A percentile compares a stretch with the other conserved stretches of the same genome.
These are phyloP conservation scores for Jacaranda copaia DNA, from an alignment of 257 asterid species.

Conservation along the genomic window DNA sequence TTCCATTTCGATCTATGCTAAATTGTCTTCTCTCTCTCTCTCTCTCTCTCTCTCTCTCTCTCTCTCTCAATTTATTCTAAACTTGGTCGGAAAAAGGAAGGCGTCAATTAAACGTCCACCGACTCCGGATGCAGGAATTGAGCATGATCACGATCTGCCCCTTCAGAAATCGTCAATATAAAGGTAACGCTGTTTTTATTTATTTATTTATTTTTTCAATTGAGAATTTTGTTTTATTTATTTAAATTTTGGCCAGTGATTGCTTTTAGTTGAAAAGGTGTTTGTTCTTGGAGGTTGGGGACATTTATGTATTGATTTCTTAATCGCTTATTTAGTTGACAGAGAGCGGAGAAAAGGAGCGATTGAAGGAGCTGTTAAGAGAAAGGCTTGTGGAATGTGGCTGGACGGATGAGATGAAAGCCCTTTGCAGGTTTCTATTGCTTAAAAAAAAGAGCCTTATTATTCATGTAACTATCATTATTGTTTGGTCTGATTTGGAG, in stretches of 20 bases:
- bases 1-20: background rate
- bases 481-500: background rate
- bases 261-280: background rate
- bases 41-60: background rate
- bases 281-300: background rate
- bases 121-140: constrained; percentile 65
- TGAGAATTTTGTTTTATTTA: background rate
- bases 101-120: constrained; percentile 74
- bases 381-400: constrained; percentile 77
- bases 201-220: background rate
- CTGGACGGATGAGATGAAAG: constrained; percentile 73
- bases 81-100: constrained; percentile 48
- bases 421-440: constrained; percentile 61
- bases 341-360: constrained; percentile 68
- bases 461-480: background rate
- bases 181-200: constrained; percentile 47
- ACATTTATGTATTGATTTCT: constrained; percentile 1
- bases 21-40: background rate
- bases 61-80: background rate
- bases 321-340: constrained; percentile 42
- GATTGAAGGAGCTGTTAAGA: constrained; percentile 67
- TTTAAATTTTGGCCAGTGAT: background rate
- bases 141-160: constrained; percentile 53
- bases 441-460: background rate
- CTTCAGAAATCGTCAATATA: constrained; percentile 58